Evolutionary conservation across 257 asterid genomes (phyloP), one percentile per base, ranked within the genome.

Genomic region (Rauvolfia tetraphylla): DNA sequence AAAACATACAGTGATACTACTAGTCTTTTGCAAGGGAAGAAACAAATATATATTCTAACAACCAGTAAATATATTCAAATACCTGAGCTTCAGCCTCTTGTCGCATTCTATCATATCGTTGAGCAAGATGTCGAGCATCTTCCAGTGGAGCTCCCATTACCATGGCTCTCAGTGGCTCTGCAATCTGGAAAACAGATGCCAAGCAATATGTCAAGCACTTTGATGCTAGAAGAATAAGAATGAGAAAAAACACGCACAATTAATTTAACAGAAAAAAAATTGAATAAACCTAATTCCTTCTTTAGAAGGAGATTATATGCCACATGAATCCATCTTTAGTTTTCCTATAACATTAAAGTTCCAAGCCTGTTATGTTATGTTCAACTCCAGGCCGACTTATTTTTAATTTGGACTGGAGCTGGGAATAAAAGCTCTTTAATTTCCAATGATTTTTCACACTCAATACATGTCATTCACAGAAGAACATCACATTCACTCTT

Each of bases 11-110:
- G 23, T 9, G 31, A 41, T 9, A 38, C 31, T 14, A 41, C 27
- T 62, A 13, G 33, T 46, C 33, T 63, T 49, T 1, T 25, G 9
- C 6, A 14, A 67, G 53, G 56, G 70, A 67, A 15, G 1, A 44
- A 53, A 44, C 11, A 56, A 25, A 27, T 10, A 57, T 14, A 34
- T 7, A 27, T 36, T 57, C 48, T 33, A 38, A 46, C 44, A 57
- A 68, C 79, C 59, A 72, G 51, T n/a, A 68, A 49, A 57, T 34
- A 41, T 75, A 42, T 74, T 68, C 80, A 83, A 78, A 81, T 87
- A 95, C 99, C 99, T 95, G 99, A 85, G 96, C 94, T 85, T 95
- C 99, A 27, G 97, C 94, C 80, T 95, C 99, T 85, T 95, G 99
- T 58, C 98, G 89, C 97, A 95, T 88, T 87, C 96, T 87, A 81